phyloP scores from a whole-genome alignment of 345 rosid species.

The Erysimum cheiranthoides region DNA sequence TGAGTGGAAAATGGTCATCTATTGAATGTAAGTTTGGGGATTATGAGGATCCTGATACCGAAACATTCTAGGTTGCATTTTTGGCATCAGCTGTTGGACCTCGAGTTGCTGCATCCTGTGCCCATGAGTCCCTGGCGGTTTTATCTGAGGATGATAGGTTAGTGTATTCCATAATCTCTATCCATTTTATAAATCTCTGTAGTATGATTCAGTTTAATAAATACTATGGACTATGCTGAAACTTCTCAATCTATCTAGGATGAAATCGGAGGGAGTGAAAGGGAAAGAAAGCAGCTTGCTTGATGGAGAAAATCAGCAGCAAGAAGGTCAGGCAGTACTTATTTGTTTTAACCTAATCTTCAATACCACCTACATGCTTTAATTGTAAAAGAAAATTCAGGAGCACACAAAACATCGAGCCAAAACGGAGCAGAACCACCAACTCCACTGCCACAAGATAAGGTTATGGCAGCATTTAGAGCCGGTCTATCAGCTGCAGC shows the following conservation, averaged over 20 bases:
- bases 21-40: not conserved
- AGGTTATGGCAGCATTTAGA: conserved; percentile 77
- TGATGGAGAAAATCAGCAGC: conserved; percentile 60
- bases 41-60: conserved; percentile 27
- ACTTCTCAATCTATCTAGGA: conserved; percentile 52
- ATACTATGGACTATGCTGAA: conserved; percentile 34
- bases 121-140: conserved; percentile 88
- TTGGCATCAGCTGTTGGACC: conserved; percentile 98
- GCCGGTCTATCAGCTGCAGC: conserved; percentile 97
- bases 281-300: conserved; percentile 54
- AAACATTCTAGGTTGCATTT: conserved; percentile 76
- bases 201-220: not conserved
- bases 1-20: conserved; percentile 29
- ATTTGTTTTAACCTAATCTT: conserved; percentile 18
- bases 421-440: conserved; percentile 60
- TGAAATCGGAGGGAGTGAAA: conserved; percentile 57
- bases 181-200: conserved; percentile 11
- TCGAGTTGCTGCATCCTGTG: conserved; percentile 98
- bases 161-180: conserved; percentile 36
- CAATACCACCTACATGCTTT: conserved; percentile 29
- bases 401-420: conserved; percentile 47
- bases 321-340: conserved; percentile 50
- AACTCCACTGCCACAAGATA: conserved; percentile 64
- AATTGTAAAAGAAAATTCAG: conserved; percentile 50
- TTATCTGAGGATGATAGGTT: conserved; percentile 80